phyloP scores from a whole-genome alignment of 2,329 filamentous ascomycete species.

The Trichoderma aggressivum region DNA sequence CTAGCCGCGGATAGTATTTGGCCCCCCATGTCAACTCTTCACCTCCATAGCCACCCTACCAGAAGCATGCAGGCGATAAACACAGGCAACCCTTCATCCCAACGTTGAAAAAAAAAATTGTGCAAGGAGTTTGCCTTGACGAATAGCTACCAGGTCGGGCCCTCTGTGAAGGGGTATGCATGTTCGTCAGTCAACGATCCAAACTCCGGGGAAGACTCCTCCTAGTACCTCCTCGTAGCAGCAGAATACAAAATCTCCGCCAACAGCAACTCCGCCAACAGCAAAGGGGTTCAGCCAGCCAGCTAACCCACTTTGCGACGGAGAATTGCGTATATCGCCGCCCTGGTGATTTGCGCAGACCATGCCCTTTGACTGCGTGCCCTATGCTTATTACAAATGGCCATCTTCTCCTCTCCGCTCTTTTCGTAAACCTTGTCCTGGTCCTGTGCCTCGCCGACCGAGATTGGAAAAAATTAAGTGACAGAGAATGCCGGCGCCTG shows the following conservation, averaged over 20 bases:
- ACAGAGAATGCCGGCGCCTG: slow-evolving; percentile 6
- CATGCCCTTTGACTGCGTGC: background rate
- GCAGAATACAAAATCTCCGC: background rate
- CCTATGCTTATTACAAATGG: background rate
- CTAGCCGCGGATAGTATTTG: background rate
- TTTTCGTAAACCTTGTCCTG: background rate
- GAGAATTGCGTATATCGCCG: slow-evolving; percentile 15
- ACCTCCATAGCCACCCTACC: background rate
- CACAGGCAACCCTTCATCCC: background rate
- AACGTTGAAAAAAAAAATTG: background rate
- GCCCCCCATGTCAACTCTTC: background rate
- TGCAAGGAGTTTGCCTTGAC: background rate
- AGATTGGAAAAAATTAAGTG: background rate
- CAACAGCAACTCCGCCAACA: background rate
- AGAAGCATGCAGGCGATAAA: background rate
- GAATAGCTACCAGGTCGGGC: background rate
- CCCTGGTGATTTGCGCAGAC: background rate
- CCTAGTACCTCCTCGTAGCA: background rate
- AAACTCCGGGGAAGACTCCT: background rate
- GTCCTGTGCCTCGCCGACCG: background rate
- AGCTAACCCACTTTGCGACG: background rate
- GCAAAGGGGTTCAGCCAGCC: background rate
- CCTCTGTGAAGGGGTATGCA: background rate
- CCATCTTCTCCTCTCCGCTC: background rate
- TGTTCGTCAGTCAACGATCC: background rate